These are phyloP conservation scores for Mesotaenium endlicherianum DNA, from an alignment of 139 green algal genomes.

Conservation along the genomic window DNA sequence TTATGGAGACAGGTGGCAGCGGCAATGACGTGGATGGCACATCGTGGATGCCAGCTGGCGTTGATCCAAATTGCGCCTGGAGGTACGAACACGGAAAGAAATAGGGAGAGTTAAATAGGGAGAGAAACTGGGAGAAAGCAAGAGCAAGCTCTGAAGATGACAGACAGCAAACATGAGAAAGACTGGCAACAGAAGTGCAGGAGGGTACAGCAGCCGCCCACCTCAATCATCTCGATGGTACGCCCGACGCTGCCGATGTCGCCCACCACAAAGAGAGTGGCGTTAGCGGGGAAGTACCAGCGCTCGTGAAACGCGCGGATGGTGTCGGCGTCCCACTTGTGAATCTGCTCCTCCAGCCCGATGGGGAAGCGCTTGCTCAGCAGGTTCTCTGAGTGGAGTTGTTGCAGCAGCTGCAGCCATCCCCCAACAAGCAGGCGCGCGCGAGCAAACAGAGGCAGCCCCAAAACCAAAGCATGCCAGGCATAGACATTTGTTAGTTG, in stretches of 20 bases:
- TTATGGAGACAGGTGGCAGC: not conserved
- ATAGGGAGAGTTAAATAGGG: not conserved
- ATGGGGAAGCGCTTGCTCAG: conserved; percentile 96
- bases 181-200: too few species aligned
- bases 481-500: too few species aligned
- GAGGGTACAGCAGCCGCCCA: not conserved
- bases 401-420: conserved; percentile 79
- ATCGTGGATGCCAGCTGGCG: conserved; percentile 26
- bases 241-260: conserved; percentile 67
- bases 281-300: conserved; percentile 96
- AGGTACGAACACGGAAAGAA: not conserved
- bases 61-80: conserved; percentile 38
- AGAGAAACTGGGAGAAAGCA: not conserved
- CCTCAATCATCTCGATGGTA: conserved; percentile 54
- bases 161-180: not conserved
- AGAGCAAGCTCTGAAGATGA: not conserved
- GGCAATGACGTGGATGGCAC: not conserved
- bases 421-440: not conserved
- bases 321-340: conserved; percentile 72
- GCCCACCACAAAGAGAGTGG: conserved; percentile 96
- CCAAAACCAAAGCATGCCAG: too few species aligned
- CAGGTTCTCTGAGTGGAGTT: conserved; percentile 94
- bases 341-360: conserved; percentile 89
- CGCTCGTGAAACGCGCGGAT: conserved; percentile 85
- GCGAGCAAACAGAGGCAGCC: too few species aligned